A percentile compares a stretch with the other conserved stretches of the same genome.
Conservation (phyloP, 2,329 filamentous ascomycete genomes). For the Alternaria hordeiaustralica region DNA sequence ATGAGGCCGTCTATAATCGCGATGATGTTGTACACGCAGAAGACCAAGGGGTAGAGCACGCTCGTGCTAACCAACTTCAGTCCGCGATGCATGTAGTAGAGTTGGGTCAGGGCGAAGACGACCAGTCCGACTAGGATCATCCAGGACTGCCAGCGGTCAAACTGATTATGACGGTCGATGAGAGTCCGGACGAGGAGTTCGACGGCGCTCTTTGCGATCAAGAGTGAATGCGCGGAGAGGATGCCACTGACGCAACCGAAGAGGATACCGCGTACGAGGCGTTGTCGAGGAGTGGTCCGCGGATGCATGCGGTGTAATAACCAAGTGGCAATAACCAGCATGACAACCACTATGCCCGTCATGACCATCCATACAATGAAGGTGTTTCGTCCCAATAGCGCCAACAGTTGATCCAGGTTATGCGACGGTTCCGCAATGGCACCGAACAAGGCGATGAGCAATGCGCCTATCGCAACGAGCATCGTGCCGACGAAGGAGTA, state of each 20-base stretch:
- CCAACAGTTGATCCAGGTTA: slow-evolving; percentile 79
- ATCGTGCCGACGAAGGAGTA: slow-evolving; percentile 92
- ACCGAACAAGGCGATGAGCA: slow-evolving; percentile 91
- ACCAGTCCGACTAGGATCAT: slow-evolving; percentile 83
- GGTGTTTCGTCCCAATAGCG: slow-evolving; percentile 72
- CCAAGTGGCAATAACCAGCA: slow-evolving; percentile 64
- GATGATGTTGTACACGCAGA: slow-evolving; percentile 99
- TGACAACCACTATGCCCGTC: slow-evolving; percentile 74
- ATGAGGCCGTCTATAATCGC: slow-evolving; percentile 96
- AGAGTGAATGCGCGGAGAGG: slow-evolving; percentile 87
- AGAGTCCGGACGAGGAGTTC: slow-evolving; percentile 90
- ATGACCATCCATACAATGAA: slow-evolving; percentile 91
- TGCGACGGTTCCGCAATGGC: slow-evolving; percentile 94
- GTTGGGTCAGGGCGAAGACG: slow-evolving; percentile 81
- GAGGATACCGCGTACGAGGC: slow-evolving; percentile 79
- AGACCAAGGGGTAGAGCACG: slow-evolving; percentile 94
- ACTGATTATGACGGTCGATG: slow-evolving; percentile 87
- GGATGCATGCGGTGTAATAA: slow-evolving; percentile 48
- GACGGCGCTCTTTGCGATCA: slow-evolving; percentile 95
- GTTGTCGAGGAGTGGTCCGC: slow-evolving; percentile 66
- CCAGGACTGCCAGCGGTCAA: slow-evolving; percentile 95
- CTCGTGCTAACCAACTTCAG: slow-evolving; percentile 95
- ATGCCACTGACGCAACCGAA: slow-evolving; percentile 91
- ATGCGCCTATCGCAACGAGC: slow-evolving; percentile 85
- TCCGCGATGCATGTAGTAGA: slow-evolving; percentile 94